Percentiles rank a stretch among this genome's conserved stretches.
phyloP scores from a whole-genome alignment of 2,329 filamentous ascomycete genomes.

The Thielaviopsis cerberus region DNA sequence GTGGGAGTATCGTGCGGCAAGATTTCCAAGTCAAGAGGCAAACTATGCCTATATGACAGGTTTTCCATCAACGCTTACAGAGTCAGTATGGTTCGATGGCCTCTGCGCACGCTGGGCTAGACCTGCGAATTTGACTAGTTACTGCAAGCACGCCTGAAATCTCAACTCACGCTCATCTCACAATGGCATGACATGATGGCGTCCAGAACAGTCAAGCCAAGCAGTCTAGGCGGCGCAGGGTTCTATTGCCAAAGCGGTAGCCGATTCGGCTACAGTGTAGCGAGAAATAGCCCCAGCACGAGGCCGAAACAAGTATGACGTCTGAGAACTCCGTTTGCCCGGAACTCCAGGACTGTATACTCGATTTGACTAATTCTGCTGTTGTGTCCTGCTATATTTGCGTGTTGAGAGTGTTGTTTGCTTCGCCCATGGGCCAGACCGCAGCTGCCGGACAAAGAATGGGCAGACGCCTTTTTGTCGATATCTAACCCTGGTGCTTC shows the following conservation, averaged over 20 bases:
- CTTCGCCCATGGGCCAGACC: too few species aligned
- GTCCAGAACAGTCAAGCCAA: not conserved
- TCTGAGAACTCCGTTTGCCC: not conserved
- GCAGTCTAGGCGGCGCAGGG: not conserved
- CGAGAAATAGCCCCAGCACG: too few species aligned
- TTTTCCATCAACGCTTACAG: not conserved
- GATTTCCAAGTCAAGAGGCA: not conserved
- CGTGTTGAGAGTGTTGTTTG: too few species aligned
- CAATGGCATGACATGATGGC: not conserved
- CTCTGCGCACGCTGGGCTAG: not conserved
- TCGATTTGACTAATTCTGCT: not conserved
- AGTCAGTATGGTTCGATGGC: not conserved
- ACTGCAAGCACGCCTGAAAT: not conserved
- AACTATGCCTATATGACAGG: not conserved
- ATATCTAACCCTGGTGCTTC: not conserved
- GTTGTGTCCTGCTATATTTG: too few species aligned
- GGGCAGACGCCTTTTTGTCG: not conserved
- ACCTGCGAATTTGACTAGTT: not conserved
- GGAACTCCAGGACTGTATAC: not conserved
- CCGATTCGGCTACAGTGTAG: not conserved
- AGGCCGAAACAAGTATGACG: not conserved
- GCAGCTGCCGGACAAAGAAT: not conserved
- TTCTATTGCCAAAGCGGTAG: not conserved
- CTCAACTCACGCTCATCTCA: not conserved
- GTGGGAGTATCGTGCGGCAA: not conserved